A percentile compares a stretch with the other conserved stretches of the same genome.
These are phyloP conservation scores for Proliferodiscus dingleyae DNA, from an alignment of 2,329 filamentous ascomycete species.

Conservation along the genomic window DNA sequence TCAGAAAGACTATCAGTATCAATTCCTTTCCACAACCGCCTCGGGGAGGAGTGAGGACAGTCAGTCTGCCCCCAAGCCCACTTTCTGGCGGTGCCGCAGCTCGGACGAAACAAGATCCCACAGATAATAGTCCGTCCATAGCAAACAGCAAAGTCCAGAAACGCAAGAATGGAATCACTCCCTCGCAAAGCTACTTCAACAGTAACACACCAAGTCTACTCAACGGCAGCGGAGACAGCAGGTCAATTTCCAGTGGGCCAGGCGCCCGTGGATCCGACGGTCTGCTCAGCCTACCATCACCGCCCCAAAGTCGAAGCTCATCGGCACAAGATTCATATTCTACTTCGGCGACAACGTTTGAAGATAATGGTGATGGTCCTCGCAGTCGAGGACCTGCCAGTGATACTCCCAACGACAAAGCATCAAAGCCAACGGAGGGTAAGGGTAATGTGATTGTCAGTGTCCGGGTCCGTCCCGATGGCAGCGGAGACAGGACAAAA, in stretches of 20 bases:
- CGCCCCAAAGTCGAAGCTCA: constrained; percentile 83
- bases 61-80: constrained; percentile 59
- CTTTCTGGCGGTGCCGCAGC: constrained; percentile 42
- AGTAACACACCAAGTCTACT: constrained; percentile 64
- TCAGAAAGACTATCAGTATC: constrained; percentile 88
- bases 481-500: constrained; percentile 54
- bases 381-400: constrained; percentile 27
- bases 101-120: constrained; percentile 20
- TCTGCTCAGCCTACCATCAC: constrained; percentile 72
- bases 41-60: constrained; percentile 53
- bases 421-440: constrained; percentile 55
- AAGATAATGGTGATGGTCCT: constrained; percentile 63
- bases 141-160: constrained; percentile 23
- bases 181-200: constrained; percentile 31
- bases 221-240: constrained; percentile 73
- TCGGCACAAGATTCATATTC: constrained; percentile 91
- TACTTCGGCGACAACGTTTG: constrained; percentile 82
- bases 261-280: constrained; percentile 67
- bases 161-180: constrained; percentile 29
- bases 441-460: constrained; percentile 97
- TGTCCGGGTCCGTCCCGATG: constrained; percentile 85
- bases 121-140: constrained; percentile 20
- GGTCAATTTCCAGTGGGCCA: constrained; percentile 59
- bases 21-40: constrained; percentile 91
- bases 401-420: constrained; percentile 28